A percentile compares a stretch with the other conserved stretches of the same genome.
Evolutionary conservation across 306 rosid species (phyloP).

Genomic region (Mucuna pruriens): DNA sequence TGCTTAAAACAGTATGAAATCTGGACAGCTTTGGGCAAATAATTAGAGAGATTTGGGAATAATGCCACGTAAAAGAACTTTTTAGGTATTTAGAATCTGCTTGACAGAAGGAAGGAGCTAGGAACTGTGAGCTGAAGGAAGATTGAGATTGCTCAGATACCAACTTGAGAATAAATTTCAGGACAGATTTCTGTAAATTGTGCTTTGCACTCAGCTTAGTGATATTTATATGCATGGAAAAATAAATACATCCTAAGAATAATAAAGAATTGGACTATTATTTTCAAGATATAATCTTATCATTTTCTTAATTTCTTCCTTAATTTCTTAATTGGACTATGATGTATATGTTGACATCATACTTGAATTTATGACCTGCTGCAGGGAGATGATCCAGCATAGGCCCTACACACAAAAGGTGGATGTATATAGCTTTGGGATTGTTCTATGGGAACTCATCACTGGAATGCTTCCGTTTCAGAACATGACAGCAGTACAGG

Average conservation of each 20-base stretch:
- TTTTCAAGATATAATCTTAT: background rate
- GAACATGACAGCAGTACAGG: slow-evolving; percentile 96
- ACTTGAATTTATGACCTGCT: slow-evolving; percentile 27
- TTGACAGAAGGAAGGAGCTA: background rate
- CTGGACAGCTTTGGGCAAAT: too few relatives aligned
- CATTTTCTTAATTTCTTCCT: background rate
- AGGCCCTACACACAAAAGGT: slow-evolving; percentile 94
- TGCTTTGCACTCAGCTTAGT: background rate
- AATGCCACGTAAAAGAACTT: background rate
- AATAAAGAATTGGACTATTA: too few relatives aligned
- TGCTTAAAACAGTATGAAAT: too few relatives aligned
- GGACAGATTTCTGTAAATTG: background rate
- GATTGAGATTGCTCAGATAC: background rate
- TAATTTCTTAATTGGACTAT: too few relatives aligned
- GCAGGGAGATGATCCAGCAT: slow-evolving; percentile 95
- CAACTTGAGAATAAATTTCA: background rate
- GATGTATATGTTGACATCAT: background rate
- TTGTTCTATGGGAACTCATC: slow-evolving; percentile 89
- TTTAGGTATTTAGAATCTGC: background rate
- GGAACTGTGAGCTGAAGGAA: background rate
- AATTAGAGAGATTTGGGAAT: background rate
- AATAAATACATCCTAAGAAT: background rate
- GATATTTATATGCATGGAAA: background rate
- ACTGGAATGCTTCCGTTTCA: slow-evolving; percentile 90
- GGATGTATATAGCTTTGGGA: slow-evolving; percentile 86